Percentiles rank a stretch among this genome's conserved stretches.
phyloP scores from a whole-genome alignment of 208 protist genomes.

The Wallacemonas sp. region DNA sequence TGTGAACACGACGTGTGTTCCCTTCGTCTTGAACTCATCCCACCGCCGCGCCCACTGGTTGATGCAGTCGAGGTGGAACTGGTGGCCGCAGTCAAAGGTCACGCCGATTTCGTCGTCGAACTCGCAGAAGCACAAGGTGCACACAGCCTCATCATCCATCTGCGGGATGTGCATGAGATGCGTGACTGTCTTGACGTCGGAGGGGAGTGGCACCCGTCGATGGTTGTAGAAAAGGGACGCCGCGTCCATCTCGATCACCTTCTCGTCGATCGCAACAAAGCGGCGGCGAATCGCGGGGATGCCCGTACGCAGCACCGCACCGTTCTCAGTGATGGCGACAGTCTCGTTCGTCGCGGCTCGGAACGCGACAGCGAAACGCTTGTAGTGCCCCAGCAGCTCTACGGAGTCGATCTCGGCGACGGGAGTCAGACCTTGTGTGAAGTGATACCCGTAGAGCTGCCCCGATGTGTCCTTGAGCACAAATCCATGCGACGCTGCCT shows the following conservation, averaged over 20 bases:
- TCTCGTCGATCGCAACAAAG: conserved; percentile 18
- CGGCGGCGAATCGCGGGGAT: conserved; percentile 15
- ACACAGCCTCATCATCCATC: conserved; percentile 46
- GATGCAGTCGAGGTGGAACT: conserved; percentile 81
- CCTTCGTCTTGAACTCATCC: conserved; percentile 68
- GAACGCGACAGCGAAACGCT: conserved; percentile 30
- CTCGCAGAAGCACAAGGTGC: conserved; percentile 81
- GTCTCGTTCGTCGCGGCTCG: conserved; percentile 1
- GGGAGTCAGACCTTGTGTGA: conserved; percentile 52
- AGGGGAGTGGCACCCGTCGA: conserved; percentile 6
- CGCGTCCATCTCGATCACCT: conserved; percentile 18
- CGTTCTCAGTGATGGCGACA: conserved; percentile 32
- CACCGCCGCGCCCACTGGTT: conserved; percentile 66
- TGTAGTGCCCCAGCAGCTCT: conserved; percentile 46
- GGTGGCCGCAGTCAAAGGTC: conserved; percentile 84
- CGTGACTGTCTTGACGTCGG: not conserved
- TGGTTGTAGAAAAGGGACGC: conserved; percentile 6
- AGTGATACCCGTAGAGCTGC: conserved; percentile 62
- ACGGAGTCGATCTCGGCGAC: conserved; percentile 20
- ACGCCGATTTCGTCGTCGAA: conserved; percentile 71
- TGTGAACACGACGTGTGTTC: conserved; percentile 82
- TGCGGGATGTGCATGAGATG: conserved; percentile 11
- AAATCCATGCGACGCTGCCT: conserved; percentile 71
- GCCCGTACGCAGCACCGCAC: conserved; percentile 17
- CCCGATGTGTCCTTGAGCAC: conserved; percentile 42